Percentiles rank a stretch among this genome's conserved stretches.
Conservation (phyloP, 2,329 filamentous ascomycete genomes). For the Beauveria rudraprayagi region DNA sequence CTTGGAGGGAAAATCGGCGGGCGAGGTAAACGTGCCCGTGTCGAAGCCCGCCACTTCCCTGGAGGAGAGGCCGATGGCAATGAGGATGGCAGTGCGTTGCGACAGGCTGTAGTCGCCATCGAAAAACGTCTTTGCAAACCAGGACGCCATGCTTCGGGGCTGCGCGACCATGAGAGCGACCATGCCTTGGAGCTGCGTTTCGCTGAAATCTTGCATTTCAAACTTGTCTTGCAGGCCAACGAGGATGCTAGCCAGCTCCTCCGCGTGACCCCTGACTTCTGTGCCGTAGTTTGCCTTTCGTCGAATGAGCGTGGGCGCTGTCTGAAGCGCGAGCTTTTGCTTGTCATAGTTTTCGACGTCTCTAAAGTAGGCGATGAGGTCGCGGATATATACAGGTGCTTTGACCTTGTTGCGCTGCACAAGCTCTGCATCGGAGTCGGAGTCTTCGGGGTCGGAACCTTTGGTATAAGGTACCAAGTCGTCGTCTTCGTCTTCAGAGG, state of each 20-base stretch:
- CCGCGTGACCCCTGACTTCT: conserved; percentile 76
- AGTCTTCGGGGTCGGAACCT: conserved; percentile 82
- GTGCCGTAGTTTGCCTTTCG: conserved; percentile 83
- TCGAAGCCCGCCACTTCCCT: conserved; percentile 78
- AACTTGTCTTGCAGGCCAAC: conserved; percentile 80
- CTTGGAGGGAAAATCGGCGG: conserved; percentile 68
- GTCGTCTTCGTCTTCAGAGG: conserved; percentile 52
- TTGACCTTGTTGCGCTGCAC: conserved; percentile 75
- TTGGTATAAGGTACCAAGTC: conserved; percentile 74
- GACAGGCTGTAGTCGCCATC: conserved; percentile 84
- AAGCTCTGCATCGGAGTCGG: conserved; percentile 84
- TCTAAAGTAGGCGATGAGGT: conserved; percentile 69
- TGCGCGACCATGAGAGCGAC: conserved; percentile 72
- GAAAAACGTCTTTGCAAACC: conserved; percentile 81
- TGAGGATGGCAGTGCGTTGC: conserved; percentile 74
- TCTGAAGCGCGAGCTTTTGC: conserved; percentile 69
- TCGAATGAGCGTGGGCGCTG: conserved; percentile 72
- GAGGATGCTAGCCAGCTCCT: conserved; percentile 70
- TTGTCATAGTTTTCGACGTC: conserved; percentile 79
- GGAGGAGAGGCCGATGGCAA: conserved; percentile 71
- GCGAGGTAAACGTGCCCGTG: conserved; percentile 40
- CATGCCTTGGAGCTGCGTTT: conserved; percentile 69
- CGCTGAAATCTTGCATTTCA: conserved; percentile 69
- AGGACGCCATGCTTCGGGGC: conserved; percentile 69
- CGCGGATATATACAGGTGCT: conserved; percentile 83